Base-by-base conservation (phyloP, 2,329 filamentous ascomycete species). In the Exophiala aquamarina region DNA sequence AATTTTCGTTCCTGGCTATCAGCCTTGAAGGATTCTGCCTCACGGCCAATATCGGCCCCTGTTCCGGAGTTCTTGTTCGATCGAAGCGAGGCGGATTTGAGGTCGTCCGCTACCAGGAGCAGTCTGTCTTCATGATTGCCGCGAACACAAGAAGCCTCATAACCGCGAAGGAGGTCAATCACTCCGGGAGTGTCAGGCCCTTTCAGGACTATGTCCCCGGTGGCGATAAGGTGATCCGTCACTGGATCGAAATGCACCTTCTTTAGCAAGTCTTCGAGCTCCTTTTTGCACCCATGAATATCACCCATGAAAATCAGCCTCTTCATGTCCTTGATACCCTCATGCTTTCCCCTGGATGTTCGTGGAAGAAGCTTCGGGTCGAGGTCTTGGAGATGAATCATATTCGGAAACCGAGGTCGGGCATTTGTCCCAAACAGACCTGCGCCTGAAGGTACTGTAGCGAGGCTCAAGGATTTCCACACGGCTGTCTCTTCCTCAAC, bases 111-210 rank as follows among this genome's bases (percentile, higher is more conserved):
- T 1, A 83, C 77, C 7, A 85, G 76, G n/a, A 97, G 76, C 15
- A 96, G 76, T 17, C 83, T 79, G 65, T 97, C 91, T 65, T 98
- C 93, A 69, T 95, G 88, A 68, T 96, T 96, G 14, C 93, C 93
- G 41, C 92, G 84, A 7, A 97, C 89, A 53, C 83, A 88, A 21
- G 84, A 88, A 17, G 92, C 91, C 41, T 81, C 79, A 29, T 92
- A 70, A 11, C 78, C 69, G 64, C 89, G 86, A 29, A 89, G 84
- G 33, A 90, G 74, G 48, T 86, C 80, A 38, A 97, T 76, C 1
- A 95, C 88, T 29, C 84, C 89, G 1, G 76, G 61, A 23, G 87
- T 92, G 67, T 95, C 84, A 9, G 91, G 89, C 0, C 92, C 91
- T 69, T 95, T 95, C 63, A 84, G 84, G 58, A 97, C 78, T 64